Percentiles rank a stretch among this genome's conserved stretches.
These are phyloP conservation scores for Collybiopsis luxurians DNA, from an alignment of 768 basidiomycete species.

Conservation along the genomic window DNA sequence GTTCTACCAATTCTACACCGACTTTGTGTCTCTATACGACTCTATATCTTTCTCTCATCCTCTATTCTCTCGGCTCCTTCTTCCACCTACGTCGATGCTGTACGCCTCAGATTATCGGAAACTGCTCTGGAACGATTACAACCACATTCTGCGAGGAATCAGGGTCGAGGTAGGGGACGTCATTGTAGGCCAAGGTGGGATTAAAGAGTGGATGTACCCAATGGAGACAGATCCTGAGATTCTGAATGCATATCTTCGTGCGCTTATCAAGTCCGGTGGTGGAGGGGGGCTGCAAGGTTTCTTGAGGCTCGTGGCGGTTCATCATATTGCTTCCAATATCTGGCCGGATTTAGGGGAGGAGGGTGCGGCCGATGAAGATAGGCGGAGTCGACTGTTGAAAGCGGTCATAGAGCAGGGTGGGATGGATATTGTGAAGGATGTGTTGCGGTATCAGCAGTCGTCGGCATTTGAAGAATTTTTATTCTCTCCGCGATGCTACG, in stretches of 20 bases:
- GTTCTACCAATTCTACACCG: conserved; percentile 93
- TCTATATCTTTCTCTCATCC: conserved; percentile 85
- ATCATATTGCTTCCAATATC: conserved; percentile 74
- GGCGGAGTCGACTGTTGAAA: conserved; percentile 45
- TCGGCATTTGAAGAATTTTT: conserved; percentile 27
- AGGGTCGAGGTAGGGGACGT: conserved; percentile 48
- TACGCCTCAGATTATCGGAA: conserved; percentile 84
- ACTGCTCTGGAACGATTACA: conserved; percentile 79
- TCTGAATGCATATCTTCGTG: conserved; percentile 59
- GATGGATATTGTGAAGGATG: conserved; percentile 43
- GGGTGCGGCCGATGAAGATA: conserved; percentile 23
- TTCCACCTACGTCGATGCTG: conserved; percentile 72
- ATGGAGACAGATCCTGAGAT: conserved; percentile 61
- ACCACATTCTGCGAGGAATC: conserved; percentile 61
- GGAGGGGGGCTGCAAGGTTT: conserved; percentile 47
- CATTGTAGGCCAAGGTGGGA: conserved; percentile 37
- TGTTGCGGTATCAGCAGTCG: conserved; percentile 57
- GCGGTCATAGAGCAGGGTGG: conserved; percentile 51
- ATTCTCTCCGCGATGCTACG: conserved; percentile 51
- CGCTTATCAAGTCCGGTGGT: conserved; percentile 38
- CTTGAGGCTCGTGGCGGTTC: conserved; percentile 63
- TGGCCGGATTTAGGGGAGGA: conserved; percentile 59
- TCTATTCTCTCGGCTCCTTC: conserved; percentile 69
- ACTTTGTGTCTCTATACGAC: conserved; percentile 88
- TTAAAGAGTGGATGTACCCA: conserved; percentile 70